Conservation (phyloP, 768 basidiomycete genomes). For the Porphyrellus cyaneotinctus region DNA sequence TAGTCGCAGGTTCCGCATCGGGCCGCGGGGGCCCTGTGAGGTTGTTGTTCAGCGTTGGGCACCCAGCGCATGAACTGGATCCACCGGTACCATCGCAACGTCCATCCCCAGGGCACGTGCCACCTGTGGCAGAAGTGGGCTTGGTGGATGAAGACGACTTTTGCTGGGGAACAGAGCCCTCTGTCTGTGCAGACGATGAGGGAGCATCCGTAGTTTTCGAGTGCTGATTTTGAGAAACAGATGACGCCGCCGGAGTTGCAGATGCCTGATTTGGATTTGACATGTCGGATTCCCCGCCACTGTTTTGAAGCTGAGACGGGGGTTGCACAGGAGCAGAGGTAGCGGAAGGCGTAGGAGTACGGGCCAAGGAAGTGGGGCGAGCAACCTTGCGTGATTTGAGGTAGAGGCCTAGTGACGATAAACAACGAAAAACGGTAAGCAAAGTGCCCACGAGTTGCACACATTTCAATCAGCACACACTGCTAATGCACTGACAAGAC, state of each 20-base stretch:
- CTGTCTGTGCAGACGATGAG: conserved; percentile 25
- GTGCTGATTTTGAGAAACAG: conserved; percentile 30
- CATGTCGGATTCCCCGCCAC: conserved; percentile 33
- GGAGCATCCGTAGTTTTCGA: conserved; percentile 29
- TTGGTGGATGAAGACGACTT: conserved; percentile 27
- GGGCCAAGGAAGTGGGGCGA: conserved; percentile 59
- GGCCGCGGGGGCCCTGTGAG: conserved; percentile 42
- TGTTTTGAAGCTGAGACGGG: conserved; percentile 33
- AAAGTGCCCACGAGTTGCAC: conserved; percentile 36
- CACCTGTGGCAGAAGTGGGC: conserved; percentile 34
- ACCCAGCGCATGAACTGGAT: conserved; percentile 87
- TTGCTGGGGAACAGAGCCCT: conserved; percentile 24
- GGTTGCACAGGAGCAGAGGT: conserved; percentile 31
- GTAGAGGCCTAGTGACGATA: conserved; percentile 63
- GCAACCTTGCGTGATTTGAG: conserved; percentile 78
- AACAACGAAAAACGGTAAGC: conserved; percentile 31
- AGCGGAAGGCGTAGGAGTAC: conserved; percentile 33
- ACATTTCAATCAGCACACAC: conserved; percentile 39
- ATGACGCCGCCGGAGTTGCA: conserved; percentile 26
- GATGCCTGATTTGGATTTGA: conserved; percentile 36
- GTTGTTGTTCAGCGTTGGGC: conserved; percentile 94
- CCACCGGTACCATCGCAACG: conserved; percentile 98
- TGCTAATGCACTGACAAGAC: conserved; percentile 34
- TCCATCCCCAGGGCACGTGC: conserved; percentile 98
- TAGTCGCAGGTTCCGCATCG: conserved; percentile 35